These are phyloP conservation scores for Dryas octopetala DNA, from an alignment of 306 rosid genomes.

Conservation along the genomic window DNA sequence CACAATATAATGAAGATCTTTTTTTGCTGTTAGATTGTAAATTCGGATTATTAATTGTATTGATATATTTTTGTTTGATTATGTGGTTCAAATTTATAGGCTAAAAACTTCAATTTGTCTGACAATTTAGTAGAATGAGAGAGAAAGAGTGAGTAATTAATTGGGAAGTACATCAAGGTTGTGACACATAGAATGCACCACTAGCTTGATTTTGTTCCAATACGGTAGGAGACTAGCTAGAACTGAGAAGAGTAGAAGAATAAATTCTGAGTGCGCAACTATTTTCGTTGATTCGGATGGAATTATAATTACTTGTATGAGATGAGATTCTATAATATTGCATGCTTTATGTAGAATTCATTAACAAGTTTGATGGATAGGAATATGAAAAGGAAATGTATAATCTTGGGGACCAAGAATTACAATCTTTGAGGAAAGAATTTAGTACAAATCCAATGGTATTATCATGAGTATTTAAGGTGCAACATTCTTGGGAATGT, in stretches of 20 bases:
- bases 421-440: neutral
- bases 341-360: constrained; percentile 6
- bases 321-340: neutral
- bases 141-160: too few species aligned
- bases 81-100: too few species aligned
- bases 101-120: too few species aligned
- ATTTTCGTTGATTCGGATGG: neutral
- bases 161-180: too few species aligned
- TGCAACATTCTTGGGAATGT: constrained; percentile 20
- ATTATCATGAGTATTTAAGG: neutral
- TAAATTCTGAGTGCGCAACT: neutral
- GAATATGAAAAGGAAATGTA: constrained; percentile 12
- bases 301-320: neutral
- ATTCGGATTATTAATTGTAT: too few species aligned
- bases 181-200: too few species aligned
- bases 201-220: too few species aligned
- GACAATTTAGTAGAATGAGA: too few species aligned
- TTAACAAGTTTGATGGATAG: neutral
- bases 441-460: constrained; percentile 6
- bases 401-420: constrained; percentile 4
- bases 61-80: too few species aligned
- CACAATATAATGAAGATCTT: too few species aligned
- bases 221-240: too few species aligned
- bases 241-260: neutral
- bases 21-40: too few species aligned